These are phyloP conservation scores for Pythium pyrilobum DNA, from an alignment of 352 stramenopile species.

Conservation along the genomic window DNA sequence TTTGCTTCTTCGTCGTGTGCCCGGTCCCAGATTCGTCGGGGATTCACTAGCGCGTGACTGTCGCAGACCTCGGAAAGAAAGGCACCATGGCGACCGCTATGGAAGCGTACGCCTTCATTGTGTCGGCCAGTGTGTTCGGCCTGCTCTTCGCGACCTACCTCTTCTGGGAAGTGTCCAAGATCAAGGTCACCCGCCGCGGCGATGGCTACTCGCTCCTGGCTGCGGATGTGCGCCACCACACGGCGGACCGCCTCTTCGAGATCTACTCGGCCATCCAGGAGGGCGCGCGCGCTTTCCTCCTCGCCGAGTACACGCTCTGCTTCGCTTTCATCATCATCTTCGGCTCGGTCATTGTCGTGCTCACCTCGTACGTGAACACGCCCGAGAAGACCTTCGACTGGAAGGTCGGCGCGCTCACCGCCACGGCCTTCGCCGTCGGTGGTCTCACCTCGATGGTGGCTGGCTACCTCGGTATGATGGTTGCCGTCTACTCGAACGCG, in stretches of 20 bases:
- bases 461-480: conserved; percentile 99
- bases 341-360: conserved; percentile 82
- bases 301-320: conserved; percentile 98
- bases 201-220: conserved; percentile 78
- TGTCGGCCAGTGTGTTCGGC: conserved; percentile 62
- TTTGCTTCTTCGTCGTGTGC: conserved; percentile 46
- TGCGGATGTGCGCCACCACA: conserved; percentile 73
- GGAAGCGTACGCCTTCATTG: conserved; percentile 65
- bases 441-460: conserved; percentile 96
- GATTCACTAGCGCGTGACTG: not conserved
- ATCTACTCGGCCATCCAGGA: conserved; percentile 97
- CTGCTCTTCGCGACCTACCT: conserved; percentile 79
- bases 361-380: conserved; percentile 90
- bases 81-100: conserved; percentile 42
- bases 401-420: conserved; percentile 91
- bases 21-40: conserved; percentile 1
- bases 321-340: conserved; percentile 95
- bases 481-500: conserved; percentile 98
- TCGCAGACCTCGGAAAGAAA: conserved; percentile 14
- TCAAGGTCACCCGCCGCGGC: conserved; percentile 80
- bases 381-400: conserved; percentile 81
- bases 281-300: conserved; percentile 96
- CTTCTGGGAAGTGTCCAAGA: conserved; percentile 87
- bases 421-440: conserved; percentile 96
- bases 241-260: conserved; percentile 81